phyloP scores from a whole-genome alignment of 441 rosid species.

The Flueggea neowawraea region DNA sequence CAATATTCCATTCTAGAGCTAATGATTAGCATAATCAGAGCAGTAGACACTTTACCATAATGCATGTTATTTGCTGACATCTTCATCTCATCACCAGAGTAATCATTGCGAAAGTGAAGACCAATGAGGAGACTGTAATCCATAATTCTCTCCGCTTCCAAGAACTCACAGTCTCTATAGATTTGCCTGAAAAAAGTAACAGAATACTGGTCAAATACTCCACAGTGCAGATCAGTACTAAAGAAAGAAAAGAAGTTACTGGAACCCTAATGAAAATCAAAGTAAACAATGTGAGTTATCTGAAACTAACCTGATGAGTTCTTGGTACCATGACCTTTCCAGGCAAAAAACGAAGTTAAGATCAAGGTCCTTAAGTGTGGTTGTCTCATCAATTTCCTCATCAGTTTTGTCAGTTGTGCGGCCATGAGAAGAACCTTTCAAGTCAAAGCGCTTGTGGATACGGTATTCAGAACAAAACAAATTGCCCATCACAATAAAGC shows the following conservation, averaged over 20 bases:
- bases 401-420: constrained; percentile 75
- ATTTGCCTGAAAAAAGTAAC: constrained; percentile 54
- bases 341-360: constrained; percentile 80
- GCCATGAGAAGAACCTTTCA: constrained; percentile 95
- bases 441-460: constrained; percentile 83
- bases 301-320: constrained; percentile 53
- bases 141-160: constrained; percentile 90
- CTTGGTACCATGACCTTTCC: constrained; percentile 70
- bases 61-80: constrained; percentile 45
- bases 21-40: background rate
- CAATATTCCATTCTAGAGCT: no score
- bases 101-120: constrained; percentile 81
- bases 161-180: constrained; percentile 84
- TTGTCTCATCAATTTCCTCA: constrained; percentile 83
- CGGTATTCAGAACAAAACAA: constrained; percentile 79
- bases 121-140: constrained; percentile 94
- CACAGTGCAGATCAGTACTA: no score
- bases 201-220: background rate
- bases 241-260: no score
- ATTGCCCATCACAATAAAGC: constrained; percentile 89
- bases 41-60: constrained; percentile 25
- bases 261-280: no score
- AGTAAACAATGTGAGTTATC: background rate
- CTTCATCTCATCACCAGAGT: constrained; percentile 63
- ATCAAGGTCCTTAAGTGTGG: constrained; percentile 92